A percentile compares a stretch with the other conserved stretches of the same genome.
phyloP scores from a whole-genome alignment of 768 basidiomycete genomes.

The Daedaleopsis sinensis region DNA sequence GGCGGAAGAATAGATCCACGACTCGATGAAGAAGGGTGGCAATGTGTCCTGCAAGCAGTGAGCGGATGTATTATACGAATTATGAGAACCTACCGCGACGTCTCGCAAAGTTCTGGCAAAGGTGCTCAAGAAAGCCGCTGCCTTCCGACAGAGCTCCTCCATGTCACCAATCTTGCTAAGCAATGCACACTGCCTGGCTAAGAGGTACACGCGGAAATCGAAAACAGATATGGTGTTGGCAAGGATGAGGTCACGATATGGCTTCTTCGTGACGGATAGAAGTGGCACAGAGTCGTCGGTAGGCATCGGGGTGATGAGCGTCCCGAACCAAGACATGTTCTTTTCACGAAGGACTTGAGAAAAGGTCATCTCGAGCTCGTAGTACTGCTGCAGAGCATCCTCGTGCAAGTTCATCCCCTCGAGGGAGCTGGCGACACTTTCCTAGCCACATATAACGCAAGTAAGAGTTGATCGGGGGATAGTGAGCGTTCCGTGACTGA shows the following conservation, averaged over 20 bases:
- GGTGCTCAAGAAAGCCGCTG: slow-evolving; percentile 70
- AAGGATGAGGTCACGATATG: slow-evolving; percentile 87
- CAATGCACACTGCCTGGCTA: slow-evolving; percentile 81
- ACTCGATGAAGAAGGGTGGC: slow-evolving; percentile 79
- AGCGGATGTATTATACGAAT: background rate
- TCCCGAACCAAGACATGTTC: slow-evolving; percentile 92
- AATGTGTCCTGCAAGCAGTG: slow-evolving; percentile 45
- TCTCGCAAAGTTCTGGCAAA: slow-evolving; percentile 79
- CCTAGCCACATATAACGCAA: slow-evolving; percentile 55
- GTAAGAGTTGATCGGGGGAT: background rate
- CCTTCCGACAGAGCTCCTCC: slow-evolving; percentile 72
- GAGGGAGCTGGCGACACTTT: slow-evolving; percentile 90
- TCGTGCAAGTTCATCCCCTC: slow-evolving; percentile 89
- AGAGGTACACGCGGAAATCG: slow-evolving; percentile 90
- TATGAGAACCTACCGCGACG: slow-evolving; percentile 57
- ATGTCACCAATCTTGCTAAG: slow-evolving; percentile 70
- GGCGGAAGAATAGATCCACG: slow-evolving; percentile 92
- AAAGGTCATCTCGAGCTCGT: slow-evolving; percentile 89
- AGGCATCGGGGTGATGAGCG: slow-evolving; percentile 67
- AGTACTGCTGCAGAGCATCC: slow-evolving; percentile 87
- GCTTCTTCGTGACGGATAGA: slow-evolving; percentile 77
- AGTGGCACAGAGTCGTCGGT: slow-evolving; percentile 83
- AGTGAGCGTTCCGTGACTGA: slow-evolving; percentile 32
- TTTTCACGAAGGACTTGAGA: slow-evolving; percentile 72
- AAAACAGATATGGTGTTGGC: slow-evolving; percentile 91